Conservation (phyloP, 2,329 filamentous ascomycete species). For the Clonostachys rosea region DNA sequence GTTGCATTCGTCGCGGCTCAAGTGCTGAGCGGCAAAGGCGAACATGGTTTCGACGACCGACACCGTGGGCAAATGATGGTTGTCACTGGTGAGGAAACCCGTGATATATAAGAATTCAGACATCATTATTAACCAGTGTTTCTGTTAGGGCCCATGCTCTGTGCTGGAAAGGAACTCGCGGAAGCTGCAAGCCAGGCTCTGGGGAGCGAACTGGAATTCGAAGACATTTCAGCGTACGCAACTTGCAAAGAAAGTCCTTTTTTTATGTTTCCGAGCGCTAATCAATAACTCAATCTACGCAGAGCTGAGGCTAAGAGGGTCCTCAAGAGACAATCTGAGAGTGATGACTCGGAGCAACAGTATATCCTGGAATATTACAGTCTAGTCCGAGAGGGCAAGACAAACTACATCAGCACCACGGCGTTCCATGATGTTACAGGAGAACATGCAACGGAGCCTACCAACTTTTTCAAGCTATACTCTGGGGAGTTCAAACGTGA, state of each 20-base stretch:
- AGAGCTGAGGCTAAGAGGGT: conserved; percentile 1
- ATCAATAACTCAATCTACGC: not conserved
- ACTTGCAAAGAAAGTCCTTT: not conserved
- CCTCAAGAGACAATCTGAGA: not conserved
- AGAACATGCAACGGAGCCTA: conserved; percentile 35
- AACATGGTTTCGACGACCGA: conserved; percentile 41
- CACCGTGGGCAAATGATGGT: conserved; percentile 48
- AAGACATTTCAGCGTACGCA: conserved; percentile 36
- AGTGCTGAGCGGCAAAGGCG: conserved; percentile 39
- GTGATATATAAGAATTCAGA: not conserved
- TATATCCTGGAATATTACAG: conserved; percentile 48
- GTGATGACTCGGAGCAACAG: conserved; percentile 32
- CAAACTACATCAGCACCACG: conserved; percentile 46
- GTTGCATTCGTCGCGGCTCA: conserved; percentile 41
- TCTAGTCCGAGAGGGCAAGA: conserved; percentile 46
- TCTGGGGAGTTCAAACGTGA: too few species aligned
- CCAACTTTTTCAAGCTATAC: conserved; percentile 43
- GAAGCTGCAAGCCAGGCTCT: conserved; percentile 36
- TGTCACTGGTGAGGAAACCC: conserved; percentile 29
- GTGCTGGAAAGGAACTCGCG: conserved; percentile 38
- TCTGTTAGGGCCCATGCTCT: conserved; percentile 34
- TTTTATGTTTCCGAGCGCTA: too few species aligned
- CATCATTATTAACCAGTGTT: too few species aligned
- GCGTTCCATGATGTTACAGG: conserved; percentile 45
- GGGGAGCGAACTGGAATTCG: conserved; percentile 26